phyloP scores from a whole-genome alignment of 306 rosid species.

The Medicago truncatula region DNA sequence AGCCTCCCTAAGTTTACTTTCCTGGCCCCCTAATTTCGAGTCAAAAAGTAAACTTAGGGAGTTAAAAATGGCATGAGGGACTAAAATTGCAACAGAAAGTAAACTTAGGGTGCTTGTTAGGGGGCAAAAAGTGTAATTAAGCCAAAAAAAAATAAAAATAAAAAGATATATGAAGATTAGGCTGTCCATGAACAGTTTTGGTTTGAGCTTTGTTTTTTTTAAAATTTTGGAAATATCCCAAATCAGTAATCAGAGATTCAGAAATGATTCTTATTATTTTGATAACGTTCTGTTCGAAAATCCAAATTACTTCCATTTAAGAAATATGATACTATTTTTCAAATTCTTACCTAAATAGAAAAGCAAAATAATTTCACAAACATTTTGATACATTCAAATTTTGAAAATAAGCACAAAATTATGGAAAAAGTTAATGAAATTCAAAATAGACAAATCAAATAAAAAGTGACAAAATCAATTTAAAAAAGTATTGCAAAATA shows the following conservation, averaged over 20 bases:
- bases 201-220: slow-evolving; percentile 12
- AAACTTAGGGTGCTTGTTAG: too few species aligned
- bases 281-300: slow-evolving; percentile 4
- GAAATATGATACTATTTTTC: slow-evolving; percentile 35
- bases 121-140: too few species aligned
- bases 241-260: neutral
- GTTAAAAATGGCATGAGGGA: too few species aligned
- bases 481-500: neutral
- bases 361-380: slow-evolving; percentile 27
- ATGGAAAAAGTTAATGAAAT: neutral
- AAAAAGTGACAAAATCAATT: slow-evolving; percentile 7
- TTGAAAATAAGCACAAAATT: slow-evolving; percentile 1
- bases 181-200: neutral
- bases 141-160: too few species aligned
- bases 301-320: neutral
- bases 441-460: slow-evolving; percentile 10
- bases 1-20: too few species aligned
- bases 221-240: slow-evolving; percentile 23
- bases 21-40: too few species aligned
- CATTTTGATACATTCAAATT: neutral
- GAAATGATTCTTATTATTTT: neutral
- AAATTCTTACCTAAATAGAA: slow-evolving; percentile 28
- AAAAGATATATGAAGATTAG: neutral
- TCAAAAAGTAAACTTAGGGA: too few species aligned
- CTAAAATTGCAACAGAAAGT: too few species aligned